These are phyloP conservation scores for Sporisorium scitamineum DNA, from an alignment of 1,284 basidiomycete genomes.

Conservation along the genomic window DNA sequence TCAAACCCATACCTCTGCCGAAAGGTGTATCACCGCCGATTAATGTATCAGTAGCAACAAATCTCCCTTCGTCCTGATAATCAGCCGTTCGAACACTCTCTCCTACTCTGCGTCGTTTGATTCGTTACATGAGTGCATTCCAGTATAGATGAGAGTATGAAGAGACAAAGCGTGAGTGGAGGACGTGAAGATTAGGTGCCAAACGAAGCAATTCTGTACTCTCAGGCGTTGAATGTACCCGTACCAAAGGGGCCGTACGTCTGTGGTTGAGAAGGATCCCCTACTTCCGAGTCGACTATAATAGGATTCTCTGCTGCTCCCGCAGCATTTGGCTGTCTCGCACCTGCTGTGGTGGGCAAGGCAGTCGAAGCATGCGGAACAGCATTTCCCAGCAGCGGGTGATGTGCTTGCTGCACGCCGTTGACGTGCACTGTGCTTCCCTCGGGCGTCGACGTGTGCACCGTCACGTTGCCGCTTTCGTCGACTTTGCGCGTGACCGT, in stretches of 20 bases:
- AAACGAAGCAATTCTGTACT: neutral
- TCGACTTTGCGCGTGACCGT: constrained; percentile 60
- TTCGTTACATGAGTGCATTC: neutral
- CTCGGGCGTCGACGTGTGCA: constrained; percentile 55
- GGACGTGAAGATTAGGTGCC: neutral
- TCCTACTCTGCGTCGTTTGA: neutral
- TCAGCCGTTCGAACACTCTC: neutral
- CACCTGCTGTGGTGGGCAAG: neutral
- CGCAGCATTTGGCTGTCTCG: neutral
- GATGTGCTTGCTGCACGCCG: constrained; percentile 50
- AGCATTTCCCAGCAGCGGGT: constrained; percentile 35
- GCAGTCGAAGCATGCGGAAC: neutral
- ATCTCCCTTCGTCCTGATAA: neutral
- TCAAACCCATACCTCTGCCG: neutral
- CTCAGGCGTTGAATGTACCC: constrained; percentile 5
- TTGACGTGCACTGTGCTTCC: constrained; percentile 60
- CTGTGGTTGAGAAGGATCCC: neutral
- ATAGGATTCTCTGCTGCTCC: constrained; percentile 40
- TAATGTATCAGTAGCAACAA: constrained; percentile 13
- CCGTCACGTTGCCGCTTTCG: constrained; percentile 55
- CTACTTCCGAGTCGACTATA: constrained; percentile 25
- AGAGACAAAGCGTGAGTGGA: neutral
- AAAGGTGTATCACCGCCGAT: neutral
- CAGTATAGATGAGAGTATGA: neutral
- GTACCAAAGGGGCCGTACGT: constrained; percentile 1